These are phyloP conservation scores for Carex parvula DNA, from an alignment of 176 grass and related monocot genomes.

Conservation along the genomic window DNA sequence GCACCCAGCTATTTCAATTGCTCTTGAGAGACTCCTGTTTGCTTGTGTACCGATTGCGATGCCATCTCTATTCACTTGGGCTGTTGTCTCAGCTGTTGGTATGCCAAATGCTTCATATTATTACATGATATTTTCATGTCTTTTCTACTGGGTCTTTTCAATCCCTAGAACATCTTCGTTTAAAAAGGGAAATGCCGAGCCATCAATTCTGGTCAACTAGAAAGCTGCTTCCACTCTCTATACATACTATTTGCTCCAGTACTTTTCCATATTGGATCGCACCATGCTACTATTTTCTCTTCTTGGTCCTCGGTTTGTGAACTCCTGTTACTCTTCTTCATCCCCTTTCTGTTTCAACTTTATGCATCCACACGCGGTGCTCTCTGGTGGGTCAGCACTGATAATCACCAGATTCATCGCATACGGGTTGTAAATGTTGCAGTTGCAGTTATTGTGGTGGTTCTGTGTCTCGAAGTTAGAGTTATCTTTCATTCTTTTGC, in stretches of 20 bases:
- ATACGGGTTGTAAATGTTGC: slow-evolving; percentile 67
- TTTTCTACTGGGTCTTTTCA: slow-evolving; percentile 98
- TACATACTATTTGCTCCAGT: slow-evolving; percentile 78
- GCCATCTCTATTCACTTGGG: slow-evolving; percentile 78
- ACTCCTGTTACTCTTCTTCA: slow-evolving; percentile 83
- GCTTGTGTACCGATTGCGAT: slow-evolving; percentile 67
- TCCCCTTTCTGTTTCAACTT: slow-evolving; percentile 92
- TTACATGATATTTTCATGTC: slow-evolving; percentile 57
- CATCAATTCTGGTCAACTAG: slow-evolving; percentile 52
- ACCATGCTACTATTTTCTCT: slow-evolving; percentile 71
- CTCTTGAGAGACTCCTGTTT: slow-evolving; percentile 82
- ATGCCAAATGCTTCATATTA: slow-evolving; percentile 87
- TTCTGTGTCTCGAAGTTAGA: slow-evolving; percentile 85
- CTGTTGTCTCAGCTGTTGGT: slow-evolving; percentile 69
- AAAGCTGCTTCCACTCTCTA: slow-evolving; percentile 73
- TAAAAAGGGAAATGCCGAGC: slow-evolving; percentile 61
- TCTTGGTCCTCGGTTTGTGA: slow-evolving; percentile 67
- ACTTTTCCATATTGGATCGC: slow-evolving; percentile 61
- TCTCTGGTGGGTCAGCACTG: slow-evolving; percentile 80
- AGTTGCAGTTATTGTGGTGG: slow-evolving; percentile 69
- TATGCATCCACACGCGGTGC: slow-evolving; percentile 68
- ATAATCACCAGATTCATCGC: slow-evolving; percentile 55
- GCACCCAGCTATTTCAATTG: slow-evolving; percentile 66
- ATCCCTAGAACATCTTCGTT: slow-evolving; percentile 71
- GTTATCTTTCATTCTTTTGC: slow-evolving; percentile 84